Conservation (phyloP, 352 stramenopile genomes). For the Phytophthora sansomeana region DNA sequence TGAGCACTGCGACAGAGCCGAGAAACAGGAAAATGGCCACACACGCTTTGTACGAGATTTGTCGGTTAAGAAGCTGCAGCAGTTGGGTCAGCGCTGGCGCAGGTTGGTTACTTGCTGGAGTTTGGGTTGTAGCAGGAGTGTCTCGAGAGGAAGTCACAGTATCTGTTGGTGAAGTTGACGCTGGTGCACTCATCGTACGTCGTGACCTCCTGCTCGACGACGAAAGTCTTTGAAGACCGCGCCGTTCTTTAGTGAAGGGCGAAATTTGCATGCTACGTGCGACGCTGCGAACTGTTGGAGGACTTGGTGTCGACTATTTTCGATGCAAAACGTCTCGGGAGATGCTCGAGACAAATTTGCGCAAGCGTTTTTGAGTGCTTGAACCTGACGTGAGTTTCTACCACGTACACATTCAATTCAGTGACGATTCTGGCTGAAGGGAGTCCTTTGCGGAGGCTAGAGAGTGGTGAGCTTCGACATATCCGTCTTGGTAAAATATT, state of each 20-base stretch:
- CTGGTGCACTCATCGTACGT: slow-evolving; percentile 3
- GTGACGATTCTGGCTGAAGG: no score
- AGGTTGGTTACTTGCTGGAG: neutral
- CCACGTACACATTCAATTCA: no score
- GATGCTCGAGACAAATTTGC: no score
- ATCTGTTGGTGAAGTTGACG: neutral
- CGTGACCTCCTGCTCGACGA: slow-evolving; percentile 1
- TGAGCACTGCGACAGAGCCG: slow-evolving; percentile 15
- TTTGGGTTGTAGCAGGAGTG: neutral
- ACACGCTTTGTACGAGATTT: slow-evolving; percentile 30
- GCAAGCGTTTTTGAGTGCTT: no score
- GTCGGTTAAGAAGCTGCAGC: slow-evolving; percentile 16
- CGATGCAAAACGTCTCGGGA: no score
- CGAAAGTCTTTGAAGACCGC: neutral
- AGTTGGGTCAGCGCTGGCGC: neutral
- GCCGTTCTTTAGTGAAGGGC: neutral
- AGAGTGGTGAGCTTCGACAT: no score
- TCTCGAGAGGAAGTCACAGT: neutral
- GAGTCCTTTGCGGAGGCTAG: no score
- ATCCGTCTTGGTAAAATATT: no score
- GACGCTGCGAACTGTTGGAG: no score
- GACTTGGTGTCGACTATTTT: no score
- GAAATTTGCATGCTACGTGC: neutral
- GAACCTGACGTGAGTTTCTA: no score
- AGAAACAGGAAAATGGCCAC: slow-evolving; percentile 30